These are phyloP conservation scores for Colletotrichum spaethianum DNA, from an alignment of 2,329 filamentous ascomycete genomes.

Conservation along the genomic window DNA sequence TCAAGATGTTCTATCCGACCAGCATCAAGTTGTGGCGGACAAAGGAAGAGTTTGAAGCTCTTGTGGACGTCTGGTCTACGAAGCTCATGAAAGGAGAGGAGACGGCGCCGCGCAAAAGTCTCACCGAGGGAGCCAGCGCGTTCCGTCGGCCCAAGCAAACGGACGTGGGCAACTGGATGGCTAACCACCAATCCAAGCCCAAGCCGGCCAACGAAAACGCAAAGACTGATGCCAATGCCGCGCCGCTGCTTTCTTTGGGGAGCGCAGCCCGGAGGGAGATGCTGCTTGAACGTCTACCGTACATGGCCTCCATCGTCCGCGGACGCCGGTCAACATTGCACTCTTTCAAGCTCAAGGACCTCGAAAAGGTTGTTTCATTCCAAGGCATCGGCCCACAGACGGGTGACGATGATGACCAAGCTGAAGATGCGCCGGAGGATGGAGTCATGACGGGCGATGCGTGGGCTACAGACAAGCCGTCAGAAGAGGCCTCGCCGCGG, in stretches of 20 bases:
- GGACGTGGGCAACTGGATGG: conserved; percentile 47
- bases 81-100: conserved; percentile 71
- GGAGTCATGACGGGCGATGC: conserved; percentile 56
- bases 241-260: conserved; percentile 71
- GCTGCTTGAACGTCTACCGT: conserved; percentile 89
- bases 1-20: conserved; percentile 93
- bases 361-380: conserved; percentile 79
- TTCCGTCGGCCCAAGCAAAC: conserved; percentile 61
- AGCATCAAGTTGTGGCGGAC: conserved; percentile 87
- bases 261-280: conserved; percentile 79
- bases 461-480: conserved; percentile 75
- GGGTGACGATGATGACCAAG: conserved; percentile 62
- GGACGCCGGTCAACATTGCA: conserved; percentile 54
- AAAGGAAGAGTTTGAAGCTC: conserved; percentile 83
- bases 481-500: conserved; percentile 65
- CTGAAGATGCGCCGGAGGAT: conserved; percentile 60
- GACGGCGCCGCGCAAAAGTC: conserved; percentile 51
- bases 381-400: conserved; percentile 66
- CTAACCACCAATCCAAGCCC: conserved; percentile 41
- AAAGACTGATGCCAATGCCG: conserved; percentile 39
- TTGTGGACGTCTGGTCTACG: conserved; percentile 79
- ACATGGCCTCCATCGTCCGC: conserved; percentile 78
- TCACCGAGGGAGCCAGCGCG: conserved; percentile 63
- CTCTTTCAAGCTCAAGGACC: conserved; percentile 64
- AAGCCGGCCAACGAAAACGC: background rate